These are phyloP conservation scores for Tulasnella calospora DNA, from an alignment of 768 basidiomycete genomes.

Conservation along the genomic window DNA sequence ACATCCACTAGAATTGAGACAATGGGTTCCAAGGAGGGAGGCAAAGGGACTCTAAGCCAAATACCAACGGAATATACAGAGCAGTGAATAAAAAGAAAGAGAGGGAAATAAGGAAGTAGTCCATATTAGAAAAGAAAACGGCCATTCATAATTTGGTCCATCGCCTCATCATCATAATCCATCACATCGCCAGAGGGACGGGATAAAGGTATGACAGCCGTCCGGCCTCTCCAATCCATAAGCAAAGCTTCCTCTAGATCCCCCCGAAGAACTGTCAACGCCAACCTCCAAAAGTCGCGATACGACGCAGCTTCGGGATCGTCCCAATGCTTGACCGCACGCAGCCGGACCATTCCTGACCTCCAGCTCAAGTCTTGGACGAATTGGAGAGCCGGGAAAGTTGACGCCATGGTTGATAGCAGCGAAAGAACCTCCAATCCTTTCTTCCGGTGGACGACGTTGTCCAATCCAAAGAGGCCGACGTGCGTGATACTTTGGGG, in stretches of 20 bases:
- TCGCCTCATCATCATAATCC: neutral
- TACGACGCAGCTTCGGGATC: neutral
- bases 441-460: neutral
- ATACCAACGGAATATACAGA: neutral
- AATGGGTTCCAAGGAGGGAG: neutral
- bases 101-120: neutral
- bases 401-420: neutral
- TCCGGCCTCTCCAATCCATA: neutral
- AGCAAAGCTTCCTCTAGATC: neutral
- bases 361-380: conserved; percentile 4
- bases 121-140: neutral
- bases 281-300: neutral
- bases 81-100: neutral
- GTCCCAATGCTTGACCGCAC: neutral
- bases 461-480: neutral
- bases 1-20: neutral
- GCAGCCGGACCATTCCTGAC: neutral
- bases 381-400: neutral
- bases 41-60: neutral
- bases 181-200: neutral
- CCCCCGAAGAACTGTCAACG: neutral
- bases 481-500: neutral
- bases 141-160: neutral
- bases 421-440: neutral
- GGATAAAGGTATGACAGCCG: neutral